A percentile compares a stretch with the other conserved stretches of the same genome.
Evolutionary conservation across 768 basidiomycete species (phyloP).

Genomic region (Hortiboletus campestris): DNA sequence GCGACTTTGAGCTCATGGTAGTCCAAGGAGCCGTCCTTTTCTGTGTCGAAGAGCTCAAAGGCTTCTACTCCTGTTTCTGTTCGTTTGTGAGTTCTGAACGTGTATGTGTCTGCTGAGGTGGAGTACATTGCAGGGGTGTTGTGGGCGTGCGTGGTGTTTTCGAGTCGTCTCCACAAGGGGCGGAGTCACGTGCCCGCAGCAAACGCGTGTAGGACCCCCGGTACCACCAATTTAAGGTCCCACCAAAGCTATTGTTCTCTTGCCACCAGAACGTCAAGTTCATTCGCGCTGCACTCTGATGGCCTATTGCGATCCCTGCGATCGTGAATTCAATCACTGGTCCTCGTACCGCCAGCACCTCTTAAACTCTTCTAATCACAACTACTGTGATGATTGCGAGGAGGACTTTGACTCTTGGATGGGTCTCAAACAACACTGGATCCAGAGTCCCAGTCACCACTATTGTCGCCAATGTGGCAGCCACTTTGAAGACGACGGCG

Average conservation of each 20-base stretch:
- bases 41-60: conserved; percentile 98
- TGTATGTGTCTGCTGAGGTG: too few species aligned
- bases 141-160: neutral
- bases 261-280: too few species aligned
- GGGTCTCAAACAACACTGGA: conserved; percentile 50
- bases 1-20: conserved; percentile 99
- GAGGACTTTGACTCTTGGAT: conserved; percentile 41
- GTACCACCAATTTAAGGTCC: neutral
- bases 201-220: conserved; percentile 33
- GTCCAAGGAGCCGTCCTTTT: conserved; percentile 94
- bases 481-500: conserved; percentile 36
- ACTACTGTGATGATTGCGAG: conserved; percentile 46
- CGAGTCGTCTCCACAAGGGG: neutral
- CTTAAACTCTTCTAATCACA: conserved; percentile 37
- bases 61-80: conserved; percentile 95
- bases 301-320: conserved; percentile 39
- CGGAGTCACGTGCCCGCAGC: conserved; percentile 23
- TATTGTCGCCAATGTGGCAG: conserved; percentile 53
- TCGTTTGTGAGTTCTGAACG: conserved; percentile 85
- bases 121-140: too few species aligned
- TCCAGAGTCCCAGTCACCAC: conserved; percentile 45
- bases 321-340: conserved; percentile 33
- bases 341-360: conserved; percentile 37
- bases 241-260: too few species aligned
- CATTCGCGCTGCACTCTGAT: conserved; percentile 3